Evolutionary conservation across 2,329 filamentous ascomycete genomes (phyloP).

Genomic region (Ambrosiella xylebori): DNA sequence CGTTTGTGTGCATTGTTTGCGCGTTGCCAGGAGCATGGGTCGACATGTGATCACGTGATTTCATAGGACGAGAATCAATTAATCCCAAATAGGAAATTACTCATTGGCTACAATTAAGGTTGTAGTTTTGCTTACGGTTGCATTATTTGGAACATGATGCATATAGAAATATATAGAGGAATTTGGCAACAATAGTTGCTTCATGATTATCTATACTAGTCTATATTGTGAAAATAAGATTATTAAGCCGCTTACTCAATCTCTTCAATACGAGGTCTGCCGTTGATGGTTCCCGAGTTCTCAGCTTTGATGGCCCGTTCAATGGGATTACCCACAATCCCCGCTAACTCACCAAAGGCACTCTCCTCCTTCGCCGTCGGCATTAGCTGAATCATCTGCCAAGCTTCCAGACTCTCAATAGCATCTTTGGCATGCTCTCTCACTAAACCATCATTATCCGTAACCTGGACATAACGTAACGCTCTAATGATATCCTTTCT

Average conservation of each 20-base stretch:
- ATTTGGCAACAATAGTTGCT: neutral
- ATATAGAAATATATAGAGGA: neutral
- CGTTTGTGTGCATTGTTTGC: neutral
- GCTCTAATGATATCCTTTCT: constrained; percentile 44
- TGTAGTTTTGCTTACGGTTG: too few species aligned
- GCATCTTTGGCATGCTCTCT: constrained; percentile 48
- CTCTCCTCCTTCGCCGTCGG: constrained; percentile 20
- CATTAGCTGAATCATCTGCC: constrained; percentile 36
- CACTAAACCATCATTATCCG: constrained; percentile 53
- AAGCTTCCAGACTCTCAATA: constrained; percentile 47
- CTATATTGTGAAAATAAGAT: neutral
- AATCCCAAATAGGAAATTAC: neutral
- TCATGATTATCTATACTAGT: neutral
- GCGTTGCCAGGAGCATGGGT: neutral
- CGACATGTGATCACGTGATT: neutral
- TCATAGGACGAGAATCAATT: neutral
- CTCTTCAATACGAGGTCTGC: constrained; percentile 37
- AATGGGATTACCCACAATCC: constrained; percentile 14
- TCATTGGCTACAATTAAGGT: neutral
- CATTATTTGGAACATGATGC: neutral
- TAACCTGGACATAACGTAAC: constrained; percentile 43
- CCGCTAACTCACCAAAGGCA: constrained; percentile 17
- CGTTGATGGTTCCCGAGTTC: neutral
- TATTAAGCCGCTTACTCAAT: constrained; percentile 30
- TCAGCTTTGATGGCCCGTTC: constrained; percentile 15